A percentile compares a stretch with the other conserved stretches of the same genome.
Evolutionary conservation across 495 filamentous ascomycete genomes (phyloP).

Genomic region (Cercophora newfieldiana): DNA sequence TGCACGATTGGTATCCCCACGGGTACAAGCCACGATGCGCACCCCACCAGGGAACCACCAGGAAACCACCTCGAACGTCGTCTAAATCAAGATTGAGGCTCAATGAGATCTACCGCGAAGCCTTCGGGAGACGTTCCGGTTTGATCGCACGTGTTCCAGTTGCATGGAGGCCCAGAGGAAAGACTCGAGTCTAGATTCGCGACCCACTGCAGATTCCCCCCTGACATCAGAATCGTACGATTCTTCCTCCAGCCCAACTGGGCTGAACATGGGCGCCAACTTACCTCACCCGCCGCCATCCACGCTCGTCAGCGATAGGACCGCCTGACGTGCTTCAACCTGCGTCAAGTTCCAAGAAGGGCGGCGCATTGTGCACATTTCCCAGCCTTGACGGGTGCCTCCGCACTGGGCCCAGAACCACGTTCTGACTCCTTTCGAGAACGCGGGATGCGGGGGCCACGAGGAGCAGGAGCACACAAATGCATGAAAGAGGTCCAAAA

Average conservation of each 20-base stretch:
- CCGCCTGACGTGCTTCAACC: neutral
- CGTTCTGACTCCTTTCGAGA: too few species aligned
- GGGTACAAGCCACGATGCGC: too few species aligned
- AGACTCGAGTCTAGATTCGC: neutral
- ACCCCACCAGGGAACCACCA: too few species aligned
- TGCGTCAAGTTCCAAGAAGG: neutral
- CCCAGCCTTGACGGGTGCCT: too few species aligned
- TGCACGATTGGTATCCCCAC: too few species aligned
- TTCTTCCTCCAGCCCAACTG: conserved; percentile 15
- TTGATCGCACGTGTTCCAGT: neutral
- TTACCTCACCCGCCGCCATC: neutral
- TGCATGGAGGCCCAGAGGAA: neutral
- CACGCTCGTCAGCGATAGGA: neutral
- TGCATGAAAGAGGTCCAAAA: neutral
- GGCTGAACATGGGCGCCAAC: conserved; percentile 6
- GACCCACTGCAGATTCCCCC: neutral
- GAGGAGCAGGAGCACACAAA: too few species aligned
- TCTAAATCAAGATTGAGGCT: too few species aligned
- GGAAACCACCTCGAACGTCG: too few species aligned
- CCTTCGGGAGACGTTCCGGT: neutral
- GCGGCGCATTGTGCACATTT: neutral
- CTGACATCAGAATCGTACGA: conserved; percentile 41
- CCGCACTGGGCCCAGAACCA: too few species aligned
- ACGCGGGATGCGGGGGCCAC: too few species aligned
- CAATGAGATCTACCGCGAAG: neutral